Percentiles rank a stretch among this genome's conserved stretches.
phyloP scores from a whole-genome alignment of 768 basidiomycete species.

The Glaciozyma martinii region DNA sequence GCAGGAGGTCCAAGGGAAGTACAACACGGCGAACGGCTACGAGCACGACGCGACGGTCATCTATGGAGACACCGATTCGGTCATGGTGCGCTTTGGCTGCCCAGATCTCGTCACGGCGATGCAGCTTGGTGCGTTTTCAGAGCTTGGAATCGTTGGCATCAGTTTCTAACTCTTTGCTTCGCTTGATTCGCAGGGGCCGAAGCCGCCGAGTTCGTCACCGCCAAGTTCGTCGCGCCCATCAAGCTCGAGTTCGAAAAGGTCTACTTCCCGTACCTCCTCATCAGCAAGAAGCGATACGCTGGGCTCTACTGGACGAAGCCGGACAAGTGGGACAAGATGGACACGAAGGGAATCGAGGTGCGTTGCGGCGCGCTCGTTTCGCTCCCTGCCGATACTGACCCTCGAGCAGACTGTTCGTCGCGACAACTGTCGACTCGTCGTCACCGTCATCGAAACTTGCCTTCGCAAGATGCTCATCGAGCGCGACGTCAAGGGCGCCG shows the following conservation, averaged over 20 bases:
- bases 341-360: conserved; percentile 98
- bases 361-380: conserved; percentile 23
- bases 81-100: conserved; percentile 96
- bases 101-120: conserved; percentile 77
- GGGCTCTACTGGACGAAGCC: conserved; percentile 94
- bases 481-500: conserved; percentile 83
- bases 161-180: too few relatives aligned
- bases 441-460: conserved; percentile 96
- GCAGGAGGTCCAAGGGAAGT: conserved; percentile 82
- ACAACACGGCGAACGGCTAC: conserved; percentile 73
- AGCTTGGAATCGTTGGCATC: neutral
- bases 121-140: conserved; percentile 59
- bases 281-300: conserved; percentile 97
- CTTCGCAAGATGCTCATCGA: conserved; percentile 96
- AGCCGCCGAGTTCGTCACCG: conserved; percentile 82
- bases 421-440: conserved; percentile 97
- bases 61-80: conserved; percentile 98
- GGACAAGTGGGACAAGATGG: conserved; percentile 99
- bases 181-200: conserved; percentile 63
- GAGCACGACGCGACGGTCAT: conserved; percentile 84
- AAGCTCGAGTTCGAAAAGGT: conserved; percentile 99
- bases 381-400: neutral
- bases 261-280: conserved; percentile 94
- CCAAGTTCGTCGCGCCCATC: conserved; percentile 87
- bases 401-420: conserved; percentile 75